A percentile compares a stretch with the other conserved stretches of the same genome.
Evolutionary conservation across 2,329 filamentous ascomycete species (phyloP).

Genomic region (Trichoderma asperellum): DNA sequence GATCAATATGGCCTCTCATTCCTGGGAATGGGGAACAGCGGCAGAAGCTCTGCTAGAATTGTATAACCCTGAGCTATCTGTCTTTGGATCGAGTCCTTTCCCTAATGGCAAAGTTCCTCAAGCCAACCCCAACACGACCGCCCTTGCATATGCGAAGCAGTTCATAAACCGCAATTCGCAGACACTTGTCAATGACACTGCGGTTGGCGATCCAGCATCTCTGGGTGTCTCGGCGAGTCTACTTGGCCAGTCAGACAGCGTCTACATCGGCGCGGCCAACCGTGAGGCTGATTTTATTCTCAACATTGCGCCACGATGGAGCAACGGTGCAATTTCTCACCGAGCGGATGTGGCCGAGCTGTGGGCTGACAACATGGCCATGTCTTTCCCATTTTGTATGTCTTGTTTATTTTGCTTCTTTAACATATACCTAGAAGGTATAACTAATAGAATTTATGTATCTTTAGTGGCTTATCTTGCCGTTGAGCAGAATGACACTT

Average conservation of each 20-base stretch:
- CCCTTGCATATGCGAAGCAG: constrained; percentile 27
- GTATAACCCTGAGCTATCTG: constrained; percentile 30
- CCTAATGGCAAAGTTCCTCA: constrained; percentile 28
- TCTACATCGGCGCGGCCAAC: constrained; percentile 27
- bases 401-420: too few relatives aligned
- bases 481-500: constrained; percentile 25
- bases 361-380: constrained; percentile 31
- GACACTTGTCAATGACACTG: constrained; percentile 20
- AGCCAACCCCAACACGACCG: constrained; percentile 3
- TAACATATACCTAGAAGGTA: not conserved
- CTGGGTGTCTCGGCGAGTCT: constrained; percentile 30
- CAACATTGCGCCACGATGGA: constrained; percentile 20
- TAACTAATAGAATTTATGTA: too few relatives aligned
- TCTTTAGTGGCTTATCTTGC: constrained; percentile 13
- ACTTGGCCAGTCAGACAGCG: constrained; percentile 28
- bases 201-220: constrained; percentile 30
- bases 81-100: constrained; percentile 29
- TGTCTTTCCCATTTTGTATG: constrained; percentile 31
- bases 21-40: constrained; percentile 32
- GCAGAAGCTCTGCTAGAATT: constrained; percentile 30
- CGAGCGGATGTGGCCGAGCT: constrained; percentile 29
- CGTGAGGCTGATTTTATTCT: constrained; percentile 27
- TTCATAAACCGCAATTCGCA: constrained; percentile 29
- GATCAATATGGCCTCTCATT: constrained; percentile 20
- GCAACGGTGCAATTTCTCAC: constrained; percentile 30